phyloP scores from a whole-genome alignment of 2,329 filamentous ascomycete genomes.

The Pyricularia sp. region DNA sequence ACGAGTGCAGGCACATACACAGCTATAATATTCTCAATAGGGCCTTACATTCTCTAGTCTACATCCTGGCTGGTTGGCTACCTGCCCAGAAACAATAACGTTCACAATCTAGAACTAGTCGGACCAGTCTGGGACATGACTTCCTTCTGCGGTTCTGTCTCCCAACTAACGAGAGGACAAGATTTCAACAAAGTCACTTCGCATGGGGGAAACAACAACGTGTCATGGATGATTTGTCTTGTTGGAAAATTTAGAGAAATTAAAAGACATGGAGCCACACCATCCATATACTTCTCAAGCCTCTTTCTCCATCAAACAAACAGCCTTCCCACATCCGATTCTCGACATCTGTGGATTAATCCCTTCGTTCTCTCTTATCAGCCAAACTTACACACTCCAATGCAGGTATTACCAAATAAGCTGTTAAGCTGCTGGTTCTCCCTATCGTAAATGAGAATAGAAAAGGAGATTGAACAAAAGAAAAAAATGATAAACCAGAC shows the following conservation, averaged over 20 bases:
- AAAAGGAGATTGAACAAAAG: slow-evolving; percentile 7
- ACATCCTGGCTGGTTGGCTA: too few relatives aligned
- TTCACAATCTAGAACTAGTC: too few relatives aligned
- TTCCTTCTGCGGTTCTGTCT: too few relatives aligned
- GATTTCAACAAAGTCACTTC: neutral
- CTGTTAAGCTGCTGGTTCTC: neutral
- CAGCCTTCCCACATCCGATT: neutral
- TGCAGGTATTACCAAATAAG: neutral
- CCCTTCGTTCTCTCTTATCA: neutral
- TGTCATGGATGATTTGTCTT: neutral
- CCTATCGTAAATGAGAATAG: slow-evolving; percentile 1
- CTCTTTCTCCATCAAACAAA: neutral
- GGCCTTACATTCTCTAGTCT: too few relatives aligned
- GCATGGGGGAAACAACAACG: neutral
- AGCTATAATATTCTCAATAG: too few relatives aligned
- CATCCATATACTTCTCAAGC: neutral
- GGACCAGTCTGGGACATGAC: too few relatives aligned
- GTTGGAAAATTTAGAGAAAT: neutral
- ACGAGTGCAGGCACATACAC: too few relatives aligned
- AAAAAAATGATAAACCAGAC: slow-evolving; percentile 3
- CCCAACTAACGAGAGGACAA: neutral
- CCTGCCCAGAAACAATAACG: too few relatives aligned
- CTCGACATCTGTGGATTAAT: neutral
- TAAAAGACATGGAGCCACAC: neutral
- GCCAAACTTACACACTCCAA: neutral